Evolutionary conservation across 495 filamentous ascomycete species (phyloP), one percentile per base, ranked within the genome.

Genomic region (Neurospora sp.): DNA sequence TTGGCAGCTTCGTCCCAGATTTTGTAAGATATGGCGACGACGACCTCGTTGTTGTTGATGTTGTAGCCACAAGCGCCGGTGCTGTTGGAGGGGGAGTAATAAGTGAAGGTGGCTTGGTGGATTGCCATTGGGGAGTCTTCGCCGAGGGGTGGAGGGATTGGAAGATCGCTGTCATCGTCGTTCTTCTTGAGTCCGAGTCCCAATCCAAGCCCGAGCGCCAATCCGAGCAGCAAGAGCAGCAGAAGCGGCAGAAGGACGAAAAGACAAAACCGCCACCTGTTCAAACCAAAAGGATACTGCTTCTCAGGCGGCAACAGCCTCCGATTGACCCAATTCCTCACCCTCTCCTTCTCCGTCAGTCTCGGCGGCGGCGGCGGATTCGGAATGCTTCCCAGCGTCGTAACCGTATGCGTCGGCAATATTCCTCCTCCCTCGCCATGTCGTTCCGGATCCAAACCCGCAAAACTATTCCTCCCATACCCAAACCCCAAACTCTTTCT

Each of bases 11-110:
- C 88, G 78, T 95, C 91, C 74, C 88, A 96, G 2, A 93, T 78
- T 37, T 87, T 78, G 75, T 90, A 88, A 1, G 89, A 90, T 0
- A 95, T 83, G 1, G 91, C 89, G 22, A 88, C 89, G n/a, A 94
- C 86, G 22, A 83, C 71, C 40, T 92, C 90, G 14, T 76, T 81
- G 11, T 78, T 78, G 0, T 77, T 82, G 46, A 84, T 88, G 10
- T 80, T 85, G 35, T 86, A 82, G 3, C 93, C 93, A 76, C 93
- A 96, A 1, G 92, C 88, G 20, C 93, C 92, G 0, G 76, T 80
- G 10, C 18, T 38, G 73, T 84, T 84, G 70, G 82, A 82, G 1
- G 89, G 89, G 3, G 91, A 87, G 1, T 70, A 41, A 40, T 40
- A 35, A 40, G 27, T 44, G 20, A 40, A n/a, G 9, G 53, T 31